phyloP scores from a whole-genome alignment of 2,329 filamentous ascomycete genomes.

The Sporothrix luriei region DNA sequence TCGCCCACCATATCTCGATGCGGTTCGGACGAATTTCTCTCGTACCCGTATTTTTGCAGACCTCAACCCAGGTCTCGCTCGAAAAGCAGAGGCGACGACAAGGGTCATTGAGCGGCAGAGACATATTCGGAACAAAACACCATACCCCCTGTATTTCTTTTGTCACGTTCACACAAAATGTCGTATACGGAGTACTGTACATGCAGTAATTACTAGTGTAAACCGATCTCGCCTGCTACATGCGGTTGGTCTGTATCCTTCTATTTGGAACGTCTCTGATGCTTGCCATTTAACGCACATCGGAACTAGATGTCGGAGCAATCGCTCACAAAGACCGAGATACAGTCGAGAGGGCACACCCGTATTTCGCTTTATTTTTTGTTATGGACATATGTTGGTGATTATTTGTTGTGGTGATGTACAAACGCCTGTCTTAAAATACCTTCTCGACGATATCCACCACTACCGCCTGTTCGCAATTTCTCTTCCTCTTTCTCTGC shows the following conservation, averaged over 20 bases:
- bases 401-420: not conserved
- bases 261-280: not conserved
- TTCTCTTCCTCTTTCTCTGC: not conserved
- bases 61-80: not conserved
- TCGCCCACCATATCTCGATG: slow-evolving; percentile 10
- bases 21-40: not conserved
- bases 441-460: too few relatives aligned
- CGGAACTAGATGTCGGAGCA: not conserved
- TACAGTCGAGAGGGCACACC: not conserved
- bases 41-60: not conserved
- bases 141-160: not conserved
- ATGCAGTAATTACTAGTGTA: not conserved
- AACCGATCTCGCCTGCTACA: not conserved
- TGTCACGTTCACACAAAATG: too few relatives aligned
- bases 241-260: not conserved
- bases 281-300: not conserved
- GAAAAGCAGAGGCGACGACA: not conserved
- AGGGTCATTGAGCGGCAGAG: not conserved
- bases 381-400: not conserved
- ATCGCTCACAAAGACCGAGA: not conserved
- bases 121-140: not conserved
- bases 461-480: too few relatives aligned
- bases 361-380: not conserved
- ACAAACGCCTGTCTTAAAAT: not conserved
- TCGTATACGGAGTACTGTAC: too few relatives aligned